These are phyloP conservation scores for Serendipita sp. DNA, from an alignment of 768 basidiomycete genomes.

Conservation along the genomic window DNA sequence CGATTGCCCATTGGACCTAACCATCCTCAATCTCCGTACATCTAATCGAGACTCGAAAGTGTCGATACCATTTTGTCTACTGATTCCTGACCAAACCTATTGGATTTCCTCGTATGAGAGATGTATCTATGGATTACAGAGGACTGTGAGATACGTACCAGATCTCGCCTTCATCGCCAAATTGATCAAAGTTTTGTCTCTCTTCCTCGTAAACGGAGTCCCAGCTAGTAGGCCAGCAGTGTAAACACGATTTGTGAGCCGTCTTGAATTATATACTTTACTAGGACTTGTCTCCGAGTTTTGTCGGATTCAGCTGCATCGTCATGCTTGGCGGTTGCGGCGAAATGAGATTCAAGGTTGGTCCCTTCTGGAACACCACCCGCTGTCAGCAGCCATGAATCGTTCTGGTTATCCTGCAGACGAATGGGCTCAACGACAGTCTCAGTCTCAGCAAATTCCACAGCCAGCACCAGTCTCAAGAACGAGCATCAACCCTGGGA, in stretches of 20 bases:
- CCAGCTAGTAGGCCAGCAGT: slow-evolving; percentile 36
- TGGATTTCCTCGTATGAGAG: neutral
- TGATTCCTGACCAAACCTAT: slow-evolving; percentile 65
- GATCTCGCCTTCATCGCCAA: slow-evolving; percentile 71
- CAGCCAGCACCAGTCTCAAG: neutral
- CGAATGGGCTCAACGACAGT: neutral
- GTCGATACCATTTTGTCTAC: slow-evolving; percentile 49
- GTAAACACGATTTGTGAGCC: neutral
- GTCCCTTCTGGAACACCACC: neutral
- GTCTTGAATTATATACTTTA: slow-evolving; percentile 22
- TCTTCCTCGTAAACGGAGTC: slow-evolving; percentile 60
- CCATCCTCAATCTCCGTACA: neutral
- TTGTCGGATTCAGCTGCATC: slow-evolving; percentile 46
- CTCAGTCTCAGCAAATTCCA: neutral
- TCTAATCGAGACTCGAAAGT: neutral
- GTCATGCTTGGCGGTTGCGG: slow-evolving; percentile 8
- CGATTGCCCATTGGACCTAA: slow-evolving; percentile 37
- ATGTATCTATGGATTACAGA: neutral
- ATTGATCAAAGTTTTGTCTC: slow-evolving; percentile 53
- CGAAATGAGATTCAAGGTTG: neutral
- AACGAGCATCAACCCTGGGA: slow-evolving; percentile 2
- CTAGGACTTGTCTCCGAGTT: slow-evolving; percentile 68
- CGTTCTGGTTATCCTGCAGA: neutral
- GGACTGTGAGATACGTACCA: slow-evolving; percentile 33
- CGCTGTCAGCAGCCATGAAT: neutral